phyloP scores from a whole-genome alignment of 2,329 filamentous ascomycete species.

The Fusarium globosum region DNA sequence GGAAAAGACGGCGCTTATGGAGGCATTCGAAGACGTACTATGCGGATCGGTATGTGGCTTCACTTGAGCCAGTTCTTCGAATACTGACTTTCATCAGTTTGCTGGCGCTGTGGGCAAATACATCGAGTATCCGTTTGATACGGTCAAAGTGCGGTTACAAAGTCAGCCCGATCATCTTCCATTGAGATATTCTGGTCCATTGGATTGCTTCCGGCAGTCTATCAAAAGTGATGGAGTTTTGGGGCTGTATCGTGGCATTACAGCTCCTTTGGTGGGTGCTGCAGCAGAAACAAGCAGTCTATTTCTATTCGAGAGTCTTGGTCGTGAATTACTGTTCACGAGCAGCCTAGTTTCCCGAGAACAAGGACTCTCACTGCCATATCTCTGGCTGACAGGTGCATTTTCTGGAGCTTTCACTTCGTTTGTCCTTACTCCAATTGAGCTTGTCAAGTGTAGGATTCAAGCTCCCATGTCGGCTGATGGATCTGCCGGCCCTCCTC shows the following conservation, averaged over 20 bases:
- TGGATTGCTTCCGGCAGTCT: conserved; percentile 94
- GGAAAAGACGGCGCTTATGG: conserved; percentile 59
- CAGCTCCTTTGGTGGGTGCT: conserved; percentile 88
- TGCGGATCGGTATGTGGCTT: conserved; percentile 80
- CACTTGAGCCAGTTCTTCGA: not conserved
- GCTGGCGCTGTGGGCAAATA: conserved; percentile 93
- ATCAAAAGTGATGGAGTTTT: conserved; percentile 80
- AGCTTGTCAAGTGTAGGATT: conserved; percentile 98
- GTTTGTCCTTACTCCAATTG: conserved; percentile 90
- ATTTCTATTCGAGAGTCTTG: conserved; percentile 88
- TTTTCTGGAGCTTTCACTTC: conserved; percentile 91
- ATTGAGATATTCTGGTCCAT: conserved; percentile 82
- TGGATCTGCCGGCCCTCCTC: conserved; percentile 57
- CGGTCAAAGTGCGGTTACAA: conserved; percentile 95
- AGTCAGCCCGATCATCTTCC: conserved; percentile 90
- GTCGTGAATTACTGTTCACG: conserved; percentile 73
- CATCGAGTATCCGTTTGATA: conserved; percentile 99
- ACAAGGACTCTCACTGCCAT: conserved; percentile 76
- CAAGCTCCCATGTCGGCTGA: conserved; percentile 73
- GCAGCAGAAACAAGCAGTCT: conserved; percentile 92
- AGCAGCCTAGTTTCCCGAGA: conserved; percentile 61
- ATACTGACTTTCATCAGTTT: conserved; percentile 57
- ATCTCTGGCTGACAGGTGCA: conserved; percentile 83
- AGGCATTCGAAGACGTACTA: conserved; percentile 85
- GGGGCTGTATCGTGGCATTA: conserved; percentile 92